These are phyloP conservation scores for Tetradesmus obliquus DNA, from an alignment of 139 green algal genomes.

Conservation along the genomic window DNA sequence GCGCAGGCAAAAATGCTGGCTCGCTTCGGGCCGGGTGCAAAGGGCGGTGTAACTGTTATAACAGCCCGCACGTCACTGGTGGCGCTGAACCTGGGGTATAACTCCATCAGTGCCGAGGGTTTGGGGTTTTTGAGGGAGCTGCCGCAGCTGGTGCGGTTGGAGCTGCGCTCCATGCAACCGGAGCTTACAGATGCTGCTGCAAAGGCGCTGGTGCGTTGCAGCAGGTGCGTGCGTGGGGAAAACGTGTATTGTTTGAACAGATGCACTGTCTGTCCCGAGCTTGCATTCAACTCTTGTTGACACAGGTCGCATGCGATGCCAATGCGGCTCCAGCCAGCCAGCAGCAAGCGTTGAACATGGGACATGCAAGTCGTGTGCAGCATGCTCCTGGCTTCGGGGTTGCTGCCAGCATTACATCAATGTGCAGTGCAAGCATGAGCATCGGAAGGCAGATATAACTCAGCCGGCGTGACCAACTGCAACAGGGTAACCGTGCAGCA, in stretches of 20 bases:
- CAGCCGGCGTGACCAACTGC: background rate
- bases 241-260: background rate
- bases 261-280: too few species aligned
- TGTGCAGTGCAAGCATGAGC: too few species aligned
- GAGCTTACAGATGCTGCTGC: conserved; percentile 9
- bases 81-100: conserved; percentile 19
- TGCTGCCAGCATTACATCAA: too few species aligned
- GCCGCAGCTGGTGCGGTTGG: conserved; percentile 3
- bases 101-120: conserved; percentile 5
- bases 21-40: background rate
- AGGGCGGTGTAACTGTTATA: too few species aligned
- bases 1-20: conserved; percentile 9
- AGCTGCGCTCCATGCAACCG: conserved; percentile 20
- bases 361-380: too few species aligned
- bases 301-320: too few species aligned
- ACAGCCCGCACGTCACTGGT: background rate
- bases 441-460: background rate
- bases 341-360: too few species aligned
- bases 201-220: background rate
- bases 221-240: background rate
- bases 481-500: background rate
- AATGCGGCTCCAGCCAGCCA: too few species aligned
- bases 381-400: too few species aligned
- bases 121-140: conserved; percentile 9
- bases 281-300: too few species aligned